Evolutionary conservation across 2,329 filamentous ascomycete genomes (phyloP), one percentile per base, ranked within the genome.

Genomic region (Pyrenophora graminea): DNA sequence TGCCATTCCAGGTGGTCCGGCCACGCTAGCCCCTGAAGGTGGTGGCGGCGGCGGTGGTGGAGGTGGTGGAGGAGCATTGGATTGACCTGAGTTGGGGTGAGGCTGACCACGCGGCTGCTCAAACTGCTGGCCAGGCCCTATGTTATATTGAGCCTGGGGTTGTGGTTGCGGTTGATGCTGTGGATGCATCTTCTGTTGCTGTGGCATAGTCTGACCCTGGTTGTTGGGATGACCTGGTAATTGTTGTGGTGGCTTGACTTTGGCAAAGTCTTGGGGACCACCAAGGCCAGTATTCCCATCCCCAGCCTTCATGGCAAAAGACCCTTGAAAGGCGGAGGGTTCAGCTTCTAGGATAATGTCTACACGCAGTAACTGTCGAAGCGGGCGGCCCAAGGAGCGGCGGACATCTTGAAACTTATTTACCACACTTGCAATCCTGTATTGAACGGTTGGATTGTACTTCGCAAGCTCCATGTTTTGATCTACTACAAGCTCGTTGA

Each of bases 311-410:
- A 37, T 31, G 21, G 18, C 42, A 18, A 45, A 34, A 6, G 55
- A 52, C 31, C 56, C 55, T 12, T 51, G 41, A 4, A 59, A 55
- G 0, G 57, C 56, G 31, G 63, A 63, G 4, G 60, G 48, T 18
- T 64, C 65, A 2, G 67, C 67, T 41, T 70, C 58, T 13, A 73
- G 54, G 9, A 73, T 62, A 6, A 73, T 51, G 18, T 63, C 58
- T 4, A 73, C 61, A 33, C 62, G 55, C 18, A 50, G 53, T 6
- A 68, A 56, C 23, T 61, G 45, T 47, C 56, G 55, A 23, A 59
- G 21, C 1, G 19, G 39, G 2, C 53, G 51, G n/a, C 48, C 55
- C 33, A 66, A 37, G 0, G n/a, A 33, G 15, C 53, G 59, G 58
- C 59, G 13, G 18, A 36, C 23, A 12, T 45, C 43, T 23, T 36